Evolutionary conservation across 495 filamentous ascomycete species (phyloP).

Genomic region (Podospora anserina): DNA sequence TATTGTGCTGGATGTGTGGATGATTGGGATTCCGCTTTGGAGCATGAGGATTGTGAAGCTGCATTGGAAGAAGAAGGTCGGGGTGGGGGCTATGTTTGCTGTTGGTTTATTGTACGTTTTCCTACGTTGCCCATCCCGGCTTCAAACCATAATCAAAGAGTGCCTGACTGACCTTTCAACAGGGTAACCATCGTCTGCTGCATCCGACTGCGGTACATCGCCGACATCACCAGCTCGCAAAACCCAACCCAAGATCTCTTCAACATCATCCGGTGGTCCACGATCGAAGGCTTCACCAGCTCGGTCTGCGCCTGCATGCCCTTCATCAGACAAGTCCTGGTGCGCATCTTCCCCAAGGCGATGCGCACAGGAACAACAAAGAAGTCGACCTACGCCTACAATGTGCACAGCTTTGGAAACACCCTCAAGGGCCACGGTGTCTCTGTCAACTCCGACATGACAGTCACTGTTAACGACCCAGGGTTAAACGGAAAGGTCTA

Average conservation of each 20-base stretch:
- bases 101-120: slow-evolving; percentile 38
- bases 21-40: slow-evolving; percentile 17
- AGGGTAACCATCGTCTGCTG: slow-evolving; percentile 21
- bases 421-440: background rate
- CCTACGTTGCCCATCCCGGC: no score
- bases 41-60: slow-evolving; percentile 32
- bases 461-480: background rate
- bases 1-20: slow-evolving; percentile 19
- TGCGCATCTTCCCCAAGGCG: slow-evolving; percentile 21
- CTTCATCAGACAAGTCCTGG: slow-evolving; percentile 25
- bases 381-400: background rate
- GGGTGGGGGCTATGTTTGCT: slow-evolving; percentile 36
- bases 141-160: no score
- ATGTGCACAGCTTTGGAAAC: background rate
- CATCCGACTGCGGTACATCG: slow-evolving; percentile 15
- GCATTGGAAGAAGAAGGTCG: slow-evolving; percentile 37
- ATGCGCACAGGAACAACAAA: background rate
- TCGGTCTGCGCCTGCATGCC: slow-evolving; percentile 35
- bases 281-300: slow-evolving; percentile 28
- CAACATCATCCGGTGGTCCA: slow-evolving; percentile 28
- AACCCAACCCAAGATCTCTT: slow-evolving; percentile 19
- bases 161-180: background rate
- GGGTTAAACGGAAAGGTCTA: background rate
- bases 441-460: background rate
- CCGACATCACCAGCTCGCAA: slow-evolving; percentile 1